A percentile compares a stretch with the other conserved stretches of the same genome.
phyloP scores from a whole-genome alignment of 2,329 filamentous ascomycete genomes.

The Penicillium fuscoglaucum region DNA sequence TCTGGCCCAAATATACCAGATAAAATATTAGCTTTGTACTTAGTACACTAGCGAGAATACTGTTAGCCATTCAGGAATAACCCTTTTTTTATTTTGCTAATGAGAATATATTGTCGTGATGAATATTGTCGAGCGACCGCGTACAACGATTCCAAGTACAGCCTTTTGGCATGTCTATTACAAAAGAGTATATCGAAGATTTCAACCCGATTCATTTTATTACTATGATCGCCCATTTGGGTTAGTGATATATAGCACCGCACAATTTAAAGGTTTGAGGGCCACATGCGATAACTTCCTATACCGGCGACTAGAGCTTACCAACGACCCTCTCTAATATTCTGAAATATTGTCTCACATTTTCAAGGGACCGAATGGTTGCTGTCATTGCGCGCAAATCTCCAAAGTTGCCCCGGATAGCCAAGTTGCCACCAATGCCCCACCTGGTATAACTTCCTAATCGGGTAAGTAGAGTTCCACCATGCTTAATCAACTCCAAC shows the following conservation, averaged over 20 bases:
- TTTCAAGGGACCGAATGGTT: no score
- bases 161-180: no score
- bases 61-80: not conserved
- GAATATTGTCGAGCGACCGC: no score
- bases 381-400: not conserved
- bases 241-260: not conserved
- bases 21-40: not conserved
- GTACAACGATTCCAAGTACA: no score
- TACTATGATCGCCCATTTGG: no score
- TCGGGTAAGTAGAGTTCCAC: not conserved
- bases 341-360: not conserved
- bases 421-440: not conserved
- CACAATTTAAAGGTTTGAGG: not conserved
- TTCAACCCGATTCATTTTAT: not conserved
- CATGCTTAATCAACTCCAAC: not conserved
- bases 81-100: no score
- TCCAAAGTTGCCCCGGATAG: not conserved
- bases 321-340: not conserved
- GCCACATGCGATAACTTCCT: not conserved
- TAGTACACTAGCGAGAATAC: not conserved
- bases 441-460: not conserved
- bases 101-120: no score
- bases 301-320: not conserved
- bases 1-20: not conserved
- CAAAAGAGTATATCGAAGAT: not conserved